A percentile compares a stretch with the other conserved stretches of the same genome.
Evolutionary conservation across 2,329 filamentous ascomycete species (phyloP).

Genomic region (Gaeumannomyces sp.): DNA sequence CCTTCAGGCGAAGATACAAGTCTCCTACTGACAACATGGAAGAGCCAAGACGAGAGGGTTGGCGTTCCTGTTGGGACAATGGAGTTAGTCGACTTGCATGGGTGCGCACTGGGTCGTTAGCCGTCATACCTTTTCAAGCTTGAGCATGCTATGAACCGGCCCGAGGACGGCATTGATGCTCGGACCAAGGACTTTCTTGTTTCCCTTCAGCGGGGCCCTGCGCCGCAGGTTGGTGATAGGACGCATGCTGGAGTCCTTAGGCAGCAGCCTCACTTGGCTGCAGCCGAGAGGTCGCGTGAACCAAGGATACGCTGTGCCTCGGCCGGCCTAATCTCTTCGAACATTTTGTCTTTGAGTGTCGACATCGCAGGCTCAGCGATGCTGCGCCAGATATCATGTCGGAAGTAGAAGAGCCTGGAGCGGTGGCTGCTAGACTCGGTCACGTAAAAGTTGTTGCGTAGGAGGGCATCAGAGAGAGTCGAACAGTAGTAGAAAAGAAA

Average conservation of each 20-base stretch:
- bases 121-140: slow-evolving; percentile 63
- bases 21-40: slow-evolving; percentile 77
- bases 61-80: slow-evolving; percentile 29
- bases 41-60: slow-evolving; percentile 63
- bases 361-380: slow-evolving; percentile 68
- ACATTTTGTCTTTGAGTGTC: slow-evolving; percentile 63
- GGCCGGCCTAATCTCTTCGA: slow-evolving; percentile 64
- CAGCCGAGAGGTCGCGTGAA: slow-evolving; percentile 65
- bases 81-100: neutral
- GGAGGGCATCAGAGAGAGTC: slow-evolving; percentile 85
- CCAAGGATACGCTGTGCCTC: slow-evolving; percentile 53
- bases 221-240: slow-evolving; percentile 83
- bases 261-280: slow-evolving; percentile 73
- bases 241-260: slow-evolving; percentile 69
- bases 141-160: slow-evolving; percentile 71
- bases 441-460: slow-evolving; percentile 86
- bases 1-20: slow-evolving; percentile 66
- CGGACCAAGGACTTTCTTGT: slow-evolving; percentile 47
- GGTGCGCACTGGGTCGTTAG: too few species aligned
- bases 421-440: slow-evolving; percentile 81
- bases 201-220: slow-evolving; percentile 44
- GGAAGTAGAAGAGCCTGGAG: slow-evolving; percentile 84
- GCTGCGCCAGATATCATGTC: slow-evolving; percentile 83
- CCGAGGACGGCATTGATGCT: slow-evolving; percentile 60
- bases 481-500: slow-evolving; percentile 86